Evolutionary conservation across 2,329 filamentous ascomycete genomes (phyloP).

Genomic region (Coniochaeta sp.): DNA sequence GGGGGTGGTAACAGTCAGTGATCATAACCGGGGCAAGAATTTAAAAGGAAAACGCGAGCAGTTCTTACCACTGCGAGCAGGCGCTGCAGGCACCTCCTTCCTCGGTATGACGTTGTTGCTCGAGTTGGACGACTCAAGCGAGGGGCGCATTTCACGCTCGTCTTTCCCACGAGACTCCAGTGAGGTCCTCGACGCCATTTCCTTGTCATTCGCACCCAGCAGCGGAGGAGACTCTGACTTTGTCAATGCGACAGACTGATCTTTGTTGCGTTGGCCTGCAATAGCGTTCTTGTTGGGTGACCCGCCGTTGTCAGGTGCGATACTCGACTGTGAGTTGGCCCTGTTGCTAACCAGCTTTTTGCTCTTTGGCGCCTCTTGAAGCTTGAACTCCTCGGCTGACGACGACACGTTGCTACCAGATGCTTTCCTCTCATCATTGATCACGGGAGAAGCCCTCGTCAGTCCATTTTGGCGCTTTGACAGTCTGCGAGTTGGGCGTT

Average conservation of each 20-base stretch:
- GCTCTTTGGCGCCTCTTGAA: slow-evolving; percentile 73
- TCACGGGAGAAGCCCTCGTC: slow-evolving; percentile 21
- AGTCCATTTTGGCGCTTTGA: slow-evolving; percentile 31
- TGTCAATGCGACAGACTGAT: slow-evolving; percentile 9
- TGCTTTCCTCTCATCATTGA: slow-evolving; percentile 32
- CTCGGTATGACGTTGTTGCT: slow-evolving; percentile 47
- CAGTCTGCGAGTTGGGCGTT: slow-evolving; percentile 38
- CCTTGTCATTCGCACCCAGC: slow-evolving; percentile 25
- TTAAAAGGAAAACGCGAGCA: neutral
- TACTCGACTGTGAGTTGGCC: slow-evolving; percentile 36
- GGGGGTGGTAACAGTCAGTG: slow-evolving; percentile 5
- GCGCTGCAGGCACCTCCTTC: slow-evolving; percentile 52
- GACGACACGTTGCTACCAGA: slow-evolving; percentile 24
- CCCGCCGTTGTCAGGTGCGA: slow-evolving; percentile 29
- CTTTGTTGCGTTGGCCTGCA: slow-evolving; percentile 25
- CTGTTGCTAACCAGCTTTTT: slow-evolving; percentile 38
- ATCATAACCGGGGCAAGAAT: neutral
- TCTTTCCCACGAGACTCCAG: slow-evolving; percentile 53
- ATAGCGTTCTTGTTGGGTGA: slow-evolving; percentile 4
- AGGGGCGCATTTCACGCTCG: slow-evolving; percentile 39
- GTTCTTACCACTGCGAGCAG: slow-evolving; percentile 36
- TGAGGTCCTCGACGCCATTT: slow-evolving; percentile 44
- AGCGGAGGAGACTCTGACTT: slow-evolving; percentile 26
- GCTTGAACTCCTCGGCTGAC: slow-evolving; percentile 57
- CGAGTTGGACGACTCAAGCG: slow-evolving; percentile 35